Evolutionary conservation across 2,329 filamentous ascomycete genomes (phyloP).

Genomic region (Chaetomiaceae sp.): DNA sequence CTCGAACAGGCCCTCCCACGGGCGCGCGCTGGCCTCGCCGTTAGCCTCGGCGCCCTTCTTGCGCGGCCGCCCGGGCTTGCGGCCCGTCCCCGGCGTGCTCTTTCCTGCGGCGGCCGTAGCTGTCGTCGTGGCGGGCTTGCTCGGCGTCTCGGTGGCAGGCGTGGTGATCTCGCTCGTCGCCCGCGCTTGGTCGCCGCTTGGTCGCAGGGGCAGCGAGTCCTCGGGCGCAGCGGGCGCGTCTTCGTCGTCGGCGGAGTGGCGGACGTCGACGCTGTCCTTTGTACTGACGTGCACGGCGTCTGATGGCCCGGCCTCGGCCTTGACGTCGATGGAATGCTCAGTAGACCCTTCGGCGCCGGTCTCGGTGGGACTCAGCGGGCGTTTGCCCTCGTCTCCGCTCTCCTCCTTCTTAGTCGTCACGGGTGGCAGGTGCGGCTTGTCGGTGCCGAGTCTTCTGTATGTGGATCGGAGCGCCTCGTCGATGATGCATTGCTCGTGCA

Average conservation of each 20-base stretch:
- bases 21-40: constrained; percentile 34
- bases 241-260: constrained; percentile 26
- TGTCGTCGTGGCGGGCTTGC: too few relatives aligned
- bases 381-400: constrained; percentile 35
- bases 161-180: constrained; percentile 24
- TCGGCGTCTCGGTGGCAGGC: too few relatives aligned
- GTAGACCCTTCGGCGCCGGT: constrained; percentile 43
- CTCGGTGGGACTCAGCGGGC: constrained; percentile 47
- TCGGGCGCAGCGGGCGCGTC: constrained; percentile 21
- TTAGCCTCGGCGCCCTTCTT: constrained; percentile 33
- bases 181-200: constrained; percentile 17
- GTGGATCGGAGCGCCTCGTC: constrained; percentile 47
- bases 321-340: constrained; percentile 48
- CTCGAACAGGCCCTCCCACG: constrained; percentile 48
- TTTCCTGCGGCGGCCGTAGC: constrained; percentile 17
- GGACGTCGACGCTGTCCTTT: constrained; percentile 33
- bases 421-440: constrained; percentile 42
- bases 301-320: constrained; percentile 37
- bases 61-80: constrained; percentile 26
- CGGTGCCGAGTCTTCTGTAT: constrained; percentile 43
- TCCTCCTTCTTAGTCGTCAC: constrained; percentile 35
- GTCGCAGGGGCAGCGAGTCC: constrained; percentile 18
- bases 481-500: constrained; percentile 57
- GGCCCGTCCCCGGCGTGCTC: constrained; percentile 21
- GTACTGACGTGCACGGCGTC: constrained; percentile 31